phyloP scores from a whole-genome alignment of 352 stramenopile genomes.

The Stephanocyclus meneghinianus region DNA sequence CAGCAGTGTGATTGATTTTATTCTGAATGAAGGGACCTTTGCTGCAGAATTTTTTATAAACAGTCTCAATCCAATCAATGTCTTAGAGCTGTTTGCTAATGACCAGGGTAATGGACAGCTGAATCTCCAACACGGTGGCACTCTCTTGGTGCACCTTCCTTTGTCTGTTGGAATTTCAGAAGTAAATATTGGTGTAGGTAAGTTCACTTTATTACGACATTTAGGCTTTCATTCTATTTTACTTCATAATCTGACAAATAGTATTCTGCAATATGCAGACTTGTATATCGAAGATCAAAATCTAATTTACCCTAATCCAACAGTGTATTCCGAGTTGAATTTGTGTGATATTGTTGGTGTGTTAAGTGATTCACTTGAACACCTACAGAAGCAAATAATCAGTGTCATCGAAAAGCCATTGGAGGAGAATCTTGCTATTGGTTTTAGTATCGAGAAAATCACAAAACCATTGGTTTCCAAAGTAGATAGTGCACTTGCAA shows the following conservation, averaged over 20 bases:
- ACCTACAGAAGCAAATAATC: slow-evolving; percentile 12
- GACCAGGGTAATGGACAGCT: not conserved
- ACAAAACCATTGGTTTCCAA: slow-evolving; percentile 30
- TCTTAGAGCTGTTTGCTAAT: slow-evolving; percentile 1
- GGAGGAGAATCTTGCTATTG: not conserved
- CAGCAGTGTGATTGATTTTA: not conserved
- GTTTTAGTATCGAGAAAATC: slow-evolving; percentile 35
- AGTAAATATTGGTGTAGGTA: not conserved
- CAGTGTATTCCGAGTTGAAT: slow-evolving; percentile 21
- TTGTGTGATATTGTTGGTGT: slow-evolving; percentile 24
- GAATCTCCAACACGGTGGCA: not conserved
- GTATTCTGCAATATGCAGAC: too few relatives aligned
- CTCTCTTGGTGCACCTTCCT: not conserved
- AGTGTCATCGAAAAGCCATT: slow-evolving; percentile 14
- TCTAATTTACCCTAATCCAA: slow-evolving; percentile 1
- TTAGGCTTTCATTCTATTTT: slow-evolving; percentile 18
- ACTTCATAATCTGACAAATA: not conserved
- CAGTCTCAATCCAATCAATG: not conserved
- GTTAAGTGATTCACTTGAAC: slow-evolving; percentile 10
- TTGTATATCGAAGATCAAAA: not conserved
- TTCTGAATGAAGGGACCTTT: not conserved
- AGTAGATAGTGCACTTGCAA: slow-evolving; percentile 15
- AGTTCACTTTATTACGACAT: not conserved
- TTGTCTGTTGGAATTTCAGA: slow-evolving; percentile 5
- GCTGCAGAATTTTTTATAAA: not conserved